Base-by-base conservation (phyloP, 176 grass and related monocot species). In the Rhipidocladum racemiflorum region DNA sequence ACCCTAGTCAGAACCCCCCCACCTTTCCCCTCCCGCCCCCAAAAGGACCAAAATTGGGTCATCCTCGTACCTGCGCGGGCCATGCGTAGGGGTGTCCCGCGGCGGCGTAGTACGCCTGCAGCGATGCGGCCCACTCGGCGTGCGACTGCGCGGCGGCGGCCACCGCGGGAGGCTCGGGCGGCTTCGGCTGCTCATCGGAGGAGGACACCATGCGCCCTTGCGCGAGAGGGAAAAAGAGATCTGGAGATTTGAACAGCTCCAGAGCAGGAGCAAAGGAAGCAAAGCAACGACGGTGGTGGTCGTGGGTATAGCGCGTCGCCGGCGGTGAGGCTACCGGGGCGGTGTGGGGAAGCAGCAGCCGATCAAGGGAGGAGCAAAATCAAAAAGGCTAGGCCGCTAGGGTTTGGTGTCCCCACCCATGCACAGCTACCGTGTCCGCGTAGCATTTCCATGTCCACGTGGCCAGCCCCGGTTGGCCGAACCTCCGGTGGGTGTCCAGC, bases 141-240 rank as follows among this genome's bases (percentile, higher is more conserved):
- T 85, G 76, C 30, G 85, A 7, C 82, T 72, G 84, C 59, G 74
- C 68, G 67, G n/a, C 20, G 49, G 45, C 23, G 2, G 39, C 81
- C 1, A 72, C 72, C 1, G 86, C 86, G 65, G 85, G 68, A 30
- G 85, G 77, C 79, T 94, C 89, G 5, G 89, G 86, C 27, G 88
- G 86, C 76, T 96, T 92, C 35, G 84, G 85, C 70, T 92, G 93
- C 75, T 92, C 93, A 20, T 96, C 90, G 24, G 87, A 90, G n/a
- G 92, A 91, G 44, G 90, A 91, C 21, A 75, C 73, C 83, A 88
- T 82, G 56, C 1, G 27, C 35, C 14, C 13, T 20, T 14, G 35
- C 20, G 29, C 30, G 21, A 2, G 17, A 23, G 27, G 15, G 17
- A 23, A 27, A n/a, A 50, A 43, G 70, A 65, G 77, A 78, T 85